phyloP scores from a whole-genome alignment of 352 stramenopile genomes.

The Phytophthora uliginosa region DNA sequence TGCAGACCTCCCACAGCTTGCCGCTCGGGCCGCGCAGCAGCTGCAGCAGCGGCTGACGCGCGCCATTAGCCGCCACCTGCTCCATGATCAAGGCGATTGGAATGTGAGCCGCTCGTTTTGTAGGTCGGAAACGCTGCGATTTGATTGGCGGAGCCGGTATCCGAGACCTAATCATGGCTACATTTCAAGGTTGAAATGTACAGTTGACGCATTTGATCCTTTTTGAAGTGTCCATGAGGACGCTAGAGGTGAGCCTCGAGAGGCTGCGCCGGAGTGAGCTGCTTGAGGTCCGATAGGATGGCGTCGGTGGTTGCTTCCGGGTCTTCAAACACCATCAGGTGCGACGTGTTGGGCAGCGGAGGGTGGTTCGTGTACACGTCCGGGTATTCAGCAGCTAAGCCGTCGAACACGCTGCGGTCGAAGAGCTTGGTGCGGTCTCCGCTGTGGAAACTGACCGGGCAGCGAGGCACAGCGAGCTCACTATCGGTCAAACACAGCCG shows the following conservation, averaged over 20 bases:
- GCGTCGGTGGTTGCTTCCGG: slow-evolving; percentile 31
- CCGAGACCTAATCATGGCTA: background rate
- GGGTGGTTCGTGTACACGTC: slow-evolving; percentile 35
- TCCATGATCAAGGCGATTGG: slow-evolving; percentile 20
- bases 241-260: slow-evolving; percentile 19
- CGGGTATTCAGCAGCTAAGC: slow-evolving; percentile 23
- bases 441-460: slow-evolving; percentile 30
- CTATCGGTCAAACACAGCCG: slow-evolving; percentile 30
- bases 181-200: background rate
- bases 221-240: background rate
- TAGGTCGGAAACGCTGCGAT: background rate
- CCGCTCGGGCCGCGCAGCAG: slow-evolving; percentile 66
- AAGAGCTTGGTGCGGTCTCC: slow-evolving; percentile 42
- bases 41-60: slow-evolving; percentile 57
- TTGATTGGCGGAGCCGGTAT: slow-evolving; percentile 5
- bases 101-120: slow-evolving; percentile 36
- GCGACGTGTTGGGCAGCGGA: slow-evolving; percentile 40
- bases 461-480: slow-evolving; percentile 38
- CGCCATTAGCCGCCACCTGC: slow-evolving; percentile 24
- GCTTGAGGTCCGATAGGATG: slow-evolving; percentile 36
- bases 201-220: background rate
- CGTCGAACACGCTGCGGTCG: slow-evolving; percentile 6
- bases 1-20: slow-evolving; percentile 83
- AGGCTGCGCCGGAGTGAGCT: background rate
- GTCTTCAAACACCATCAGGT: slow-evolving; percentile 63